A percentile compares a stretch with the other conserved stretches of the same genome.
phyloP scores from a whole-genome alignment of 73 alveolate species.

The Tetrahymena malaccensis region DNA sequence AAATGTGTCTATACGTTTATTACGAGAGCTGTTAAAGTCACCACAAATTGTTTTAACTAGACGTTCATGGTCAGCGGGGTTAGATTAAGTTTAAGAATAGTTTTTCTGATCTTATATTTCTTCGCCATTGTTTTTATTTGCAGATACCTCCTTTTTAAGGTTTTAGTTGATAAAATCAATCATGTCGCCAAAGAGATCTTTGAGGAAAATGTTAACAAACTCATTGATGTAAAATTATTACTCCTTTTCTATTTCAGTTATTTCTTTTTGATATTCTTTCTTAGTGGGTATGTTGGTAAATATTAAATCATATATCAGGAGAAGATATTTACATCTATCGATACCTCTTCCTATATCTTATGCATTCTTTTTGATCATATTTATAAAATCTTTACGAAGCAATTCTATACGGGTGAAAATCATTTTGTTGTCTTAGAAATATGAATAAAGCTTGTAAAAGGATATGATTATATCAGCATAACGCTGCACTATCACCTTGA shows the following conservation, averaged over 20 bases:
- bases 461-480: constrained; percentile 21
- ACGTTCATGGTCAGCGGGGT: constrained; percentile 21
- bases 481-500: constrained; percentile 15
- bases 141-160: constrained; percentile 10
- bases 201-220: constrained; percentile 2
- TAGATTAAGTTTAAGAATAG: neutral
- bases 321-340: constrained; percentile 8
- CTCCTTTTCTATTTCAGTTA: constrained; percentile 15
- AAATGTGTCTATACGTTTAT: constrained; percentile 30
- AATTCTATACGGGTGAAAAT: constrained; percentile 2
- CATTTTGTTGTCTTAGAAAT: constrained; percentile 33
- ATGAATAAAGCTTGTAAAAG: constrained; percentile 19
- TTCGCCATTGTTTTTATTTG: neutral
- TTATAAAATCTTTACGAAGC: constrained; percentile 14
- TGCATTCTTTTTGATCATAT: constrained; percentile 28
- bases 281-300: constrained; percentile 10
- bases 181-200: constrained; percentile 30
- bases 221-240: constrained; percentile 10
- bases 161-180: constrained; percentile 27
- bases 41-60: constrained; percentile 17
- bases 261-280: constrained; percentile 29
- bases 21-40: constrained; percentile 25
- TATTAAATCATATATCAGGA: constrained; percentile 23
- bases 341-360: constrained; percentile 21
- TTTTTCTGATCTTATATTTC: neutral